Base-by-base conservation (phyloP, 2,329 filamentous ascomycete genomes). In the Cyclaneusma minus region DNA sequence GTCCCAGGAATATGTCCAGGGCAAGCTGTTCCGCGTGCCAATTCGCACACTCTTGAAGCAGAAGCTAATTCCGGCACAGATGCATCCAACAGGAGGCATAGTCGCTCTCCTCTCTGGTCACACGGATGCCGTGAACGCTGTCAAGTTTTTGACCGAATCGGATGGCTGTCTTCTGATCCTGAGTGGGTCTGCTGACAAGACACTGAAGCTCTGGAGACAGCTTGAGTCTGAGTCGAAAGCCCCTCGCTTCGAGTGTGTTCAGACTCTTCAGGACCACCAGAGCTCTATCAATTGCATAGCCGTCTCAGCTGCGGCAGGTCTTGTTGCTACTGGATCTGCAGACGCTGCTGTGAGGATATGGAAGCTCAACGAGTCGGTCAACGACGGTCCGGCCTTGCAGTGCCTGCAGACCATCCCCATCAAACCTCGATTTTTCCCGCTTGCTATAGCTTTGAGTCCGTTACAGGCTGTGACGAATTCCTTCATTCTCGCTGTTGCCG, bases 121-220 rank as follows among this genome's bases (percentile, higher is more conserved):
- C 47, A 70, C 61, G 8, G 80, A 78, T 35, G 64, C 65, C 28
- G 82, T 95, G 34, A 93, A 84, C 50, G 81, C 75, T 7, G 70
- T 95, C 28, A 77, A 72, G 40, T 91, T 94, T 44, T 62, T 87
- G 28, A 48, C 50, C 16, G 52, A 56, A 11, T 52, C 49, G 5
- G 55, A 64, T 11, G 42, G 53, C 10, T 44, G 51, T 10, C 64
- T 60, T 15, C 58, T 78, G 32, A 58, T 98, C 13, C 47, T 93
- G 32, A 85, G 73, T 34, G 89, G 84, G 21, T 77, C 80, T 16
- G 76, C 84, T 30, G 87, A 95, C 56, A 74, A 76, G 41, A 68
- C 68, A 5, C 54, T 94, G 32, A 69, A 69, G 28, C 49, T 92
- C 30, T 95, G 87, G 84, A 63, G 51, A 34, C 45, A 67, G 16